Percentiles rank a stretch among this genome's conserved stretches.
These are phyloP conservation scores for Starmera dryadoides DNA, from an alignment of 805 yeast genomes.

Conservation along the genomic window DNA sequence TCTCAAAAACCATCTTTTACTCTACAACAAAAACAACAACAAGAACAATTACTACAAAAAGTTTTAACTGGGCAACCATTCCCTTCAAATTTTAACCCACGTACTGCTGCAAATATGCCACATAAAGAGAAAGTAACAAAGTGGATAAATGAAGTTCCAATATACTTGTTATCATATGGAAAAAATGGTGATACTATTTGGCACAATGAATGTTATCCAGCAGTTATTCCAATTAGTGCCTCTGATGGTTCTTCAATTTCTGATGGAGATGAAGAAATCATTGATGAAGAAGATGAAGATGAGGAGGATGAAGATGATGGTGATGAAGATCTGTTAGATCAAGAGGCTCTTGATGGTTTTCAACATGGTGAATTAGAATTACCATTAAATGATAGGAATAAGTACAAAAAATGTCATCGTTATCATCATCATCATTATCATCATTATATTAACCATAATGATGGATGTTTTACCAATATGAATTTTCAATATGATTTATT, in stretches of 20 bases:
- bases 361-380: too few relatives aligned
- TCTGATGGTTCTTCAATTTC: background rate
- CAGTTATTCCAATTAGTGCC: slow-evolving; percentile 25
- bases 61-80: too few relatives aligned
- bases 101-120: slow-evolving; percentile 56
- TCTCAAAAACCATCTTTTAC: too few relatives aligned
- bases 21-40: background rate
- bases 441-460: too few relatives aligned
- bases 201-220: slow-evolving; percentile 45
- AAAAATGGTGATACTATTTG: slow-evolving; percentile 13
- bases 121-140: slow-evolving; percentile 54
- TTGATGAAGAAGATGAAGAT: slow-evolving; percentile 1
- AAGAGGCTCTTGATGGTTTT: too few relatives aligned
- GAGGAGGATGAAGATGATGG: slow-evolving; percentile 6
- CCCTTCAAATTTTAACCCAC: slow-evolving; percentile 52
- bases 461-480: too few relatives aligned
- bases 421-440: too few relatives aligned
- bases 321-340: background rate
- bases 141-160: slow-evolving; percentile 60
- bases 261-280: background rate
- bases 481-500: slow-evolving; percentile 13
- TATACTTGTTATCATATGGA: slow-evolving; percentile 21
- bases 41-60: too few relatives aligned
- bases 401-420: too few relatives aligned
- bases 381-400: too few relatives aligned